These are phyloP conservation scores for Globisporangium spinosum DNA, from an alignment of 352 stramenopile genomes.

Conservation along the genomic window DNA sequence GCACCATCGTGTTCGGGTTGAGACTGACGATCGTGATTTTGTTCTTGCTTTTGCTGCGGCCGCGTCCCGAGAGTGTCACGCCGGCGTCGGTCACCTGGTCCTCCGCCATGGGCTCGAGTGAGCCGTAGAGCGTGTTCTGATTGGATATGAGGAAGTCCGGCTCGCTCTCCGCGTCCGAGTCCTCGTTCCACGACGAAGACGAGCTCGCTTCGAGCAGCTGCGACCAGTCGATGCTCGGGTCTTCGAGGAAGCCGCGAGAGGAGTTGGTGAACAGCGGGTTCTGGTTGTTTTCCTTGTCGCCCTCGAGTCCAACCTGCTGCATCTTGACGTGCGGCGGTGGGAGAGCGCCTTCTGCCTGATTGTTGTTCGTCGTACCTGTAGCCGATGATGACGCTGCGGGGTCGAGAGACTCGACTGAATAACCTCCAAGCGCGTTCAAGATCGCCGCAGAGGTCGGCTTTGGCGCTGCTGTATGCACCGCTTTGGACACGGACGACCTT, in stretches of 20 bases:
- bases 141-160: conserved; percentile 4
- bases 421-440: conserved; percentile 2
- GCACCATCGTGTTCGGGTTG: conserved; percentile 14
- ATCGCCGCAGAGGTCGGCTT: conserved; percentile 6
- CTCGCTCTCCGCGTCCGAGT: conserved; percentile 8
- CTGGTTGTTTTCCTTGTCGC: conserved; percentile 18
- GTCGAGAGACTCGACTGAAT: conserved; percentile 6
- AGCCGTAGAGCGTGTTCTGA: background rate
- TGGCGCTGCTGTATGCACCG: conserved; percentile 13
- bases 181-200: conserved; percentile 26
- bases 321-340: background rate
- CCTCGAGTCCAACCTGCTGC: background rate
- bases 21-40: conserved; percentile 25
- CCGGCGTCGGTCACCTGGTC: conserved; percentile 11
- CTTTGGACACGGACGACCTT: conserved; percentile 24
- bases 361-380: background rate
- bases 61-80: background rate
- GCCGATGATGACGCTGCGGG: conserved; percentile 14
- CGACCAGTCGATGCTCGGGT: conserved; percentile 21
- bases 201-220: conserved; percentile 22
- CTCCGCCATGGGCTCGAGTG: conserved; percentile 22
- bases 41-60: conserved; percentile 15
- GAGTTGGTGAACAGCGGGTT: conserved; percentile 21
- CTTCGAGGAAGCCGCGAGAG: conserved; percentile 10
- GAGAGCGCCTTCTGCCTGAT: background rate